Evolutionary conservation across 129 eudicot species (phyloP).

Genomic region (Tagetes patula): DNA sequence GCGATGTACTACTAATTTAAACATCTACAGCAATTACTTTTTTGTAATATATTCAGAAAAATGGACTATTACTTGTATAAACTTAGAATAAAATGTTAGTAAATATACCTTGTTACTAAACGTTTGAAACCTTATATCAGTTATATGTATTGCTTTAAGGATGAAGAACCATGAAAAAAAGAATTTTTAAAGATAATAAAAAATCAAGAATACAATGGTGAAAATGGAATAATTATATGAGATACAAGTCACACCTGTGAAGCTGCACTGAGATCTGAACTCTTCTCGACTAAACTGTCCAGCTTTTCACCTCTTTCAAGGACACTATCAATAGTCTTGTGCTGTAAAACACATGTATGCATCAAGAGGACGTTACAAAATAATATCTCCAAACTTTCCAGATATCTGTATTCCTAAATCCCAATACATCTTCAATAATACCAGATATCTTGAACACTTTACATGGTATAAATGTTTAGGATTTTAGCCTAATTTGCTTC

Average conservation of each 20-base stretch:
- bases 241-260: conserved; percentile 67
- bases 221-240: background rate
- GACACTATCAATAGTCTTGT: conserved; percentile 93
- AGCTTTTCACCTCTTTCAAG: conserved; percentile 95
- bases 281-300: conserved; percentile 94
- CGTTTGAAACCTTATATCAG: background rate
- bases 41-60: background rate
- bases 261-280: conserved; percentile 94
- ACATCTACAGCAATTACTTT: background rate
- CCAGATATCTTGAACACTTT: conserved; percentile 7
- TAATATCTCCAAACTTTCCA: background rate
- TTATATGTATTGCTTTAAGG: background rate
- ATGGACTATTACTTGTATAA: background rate
- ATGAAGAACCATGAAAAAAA: background rate
- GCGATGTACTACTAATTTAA: background rate
- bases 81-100: background rate
- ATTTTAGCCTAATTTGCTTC: conserved; percentile 4
- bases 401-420: conserved; percentile 17
- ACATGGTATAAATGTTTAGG: conserved; percentile 4
- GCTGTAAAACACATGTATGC: conserved; percentile 47
- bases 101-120: background rate
- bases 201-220: background rate
- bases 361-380: conserved; percentile 11
- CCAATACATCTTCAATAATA: background rate
- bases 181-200: background rate